Conservation (phyloP, 2,329 filamentous ascomycete species). For the Aspergillus sergii region DNA sequence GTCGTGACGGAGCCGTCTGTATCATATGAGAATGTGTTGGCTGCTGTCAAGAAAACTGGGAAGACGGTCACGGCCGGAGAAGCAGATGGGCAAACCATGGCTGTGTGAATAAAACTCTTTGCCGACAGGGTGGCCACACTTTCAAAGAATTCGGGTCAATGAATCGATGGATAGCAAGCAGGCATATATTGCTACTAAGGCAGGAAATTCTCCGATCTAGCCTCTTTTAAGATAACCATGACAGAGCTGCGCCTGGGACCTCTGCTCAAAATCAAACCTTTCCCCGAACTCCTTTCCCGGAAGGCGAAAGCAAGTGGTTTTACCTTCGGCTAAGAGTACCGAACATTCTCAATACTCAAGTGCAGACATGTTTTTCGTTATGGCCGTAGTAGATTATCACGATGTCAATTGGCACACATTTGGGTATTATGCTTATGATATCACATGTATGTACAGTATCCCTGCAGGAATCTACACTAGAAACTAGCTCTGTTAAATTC, state of each 20-base stretch:
- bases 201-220: not conserved
- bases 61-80: constrained; percentile 77
- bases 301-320: not conserved
- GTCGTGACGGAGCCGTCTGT: constrained; percentile 71
- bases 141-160: not conserved
- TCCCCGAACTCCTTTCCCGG: not conserved
- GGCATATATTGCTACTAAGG: not conserved
- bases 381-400: not conserved
- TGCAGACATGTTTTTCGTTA: not conserved
- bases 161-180: not conserved
- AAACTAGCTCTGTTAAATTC: not conserved
- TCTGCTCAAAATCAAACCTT: not conserved
- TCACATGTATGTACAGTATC: constrained; percentile 9
- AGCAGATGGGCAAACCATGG: constrained; percentile 45
- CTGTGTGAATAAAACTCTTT: constrained; percentile 30
- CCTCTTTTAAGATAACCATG: not conserved
- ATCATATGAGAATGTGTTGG: constrained; percentile 77
- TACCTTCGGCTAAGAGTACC: not conserved
- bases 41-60: constrained; percentile 91
- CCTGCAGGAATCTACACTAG: constrained; percentile 10
- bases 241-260: not conserved
- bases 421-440: constrained; percentile 26
- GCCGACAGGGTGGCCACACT: not conserved
- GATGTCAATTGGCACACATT: constrained; percentile 12
- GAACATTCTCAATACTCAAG: not conserved